These are phyloP conservation scores for Candida andamanensis DNA, from an alignment of 805 yeast species.

Conservation along the genomic window DNA sequence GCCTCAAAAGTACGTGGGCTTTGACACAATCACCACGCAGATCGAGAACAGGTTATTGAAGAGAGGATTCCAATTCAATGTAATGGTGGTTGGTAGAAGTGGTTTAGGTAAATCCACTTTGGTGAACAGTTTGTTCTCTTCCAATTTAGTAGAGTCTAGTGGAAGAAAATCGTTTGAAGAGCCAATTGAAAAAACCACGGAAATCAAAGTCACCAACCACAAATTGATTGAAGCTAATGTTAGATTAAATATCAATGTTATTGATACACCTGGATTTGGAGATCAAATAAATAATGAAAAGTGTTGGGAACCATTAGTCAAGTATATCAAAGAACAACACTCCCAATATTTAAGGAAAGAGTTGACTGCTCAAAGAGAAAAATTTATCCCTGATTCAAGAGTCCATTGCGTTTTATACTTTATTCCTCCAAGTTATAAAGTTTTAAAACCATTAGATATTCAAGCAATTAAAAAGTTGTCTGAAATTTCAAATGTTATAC, in stretches of 20 bases:
- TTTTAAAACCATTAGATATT: constrained; percentile 79
- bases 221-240: constrained; percentile 82
- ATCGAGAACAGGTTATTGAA: constrained; percentile 88
- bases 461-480: constrained; percentile 77
- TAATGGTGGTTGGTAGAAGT: constrained; percentile 87
- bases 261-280: constrained; percentile 98
- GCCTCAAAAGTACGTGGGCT: constrained; percentile 86
- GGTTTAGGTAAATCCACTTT: constrained; percentile 94
- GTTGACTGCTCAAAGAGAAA: constrained; percentile 90
- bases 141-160: constrained; percentile 66
- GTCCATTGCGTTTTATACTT: constrained; percentile 92
- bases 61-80: constrained; percentile 89
- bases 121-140: constrained; percentile 83
- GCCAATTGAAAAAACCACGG: constrained; percentile 82
- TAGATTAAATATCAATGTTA: constrained; percentile 75
- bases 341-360: constrained; percentile 87
- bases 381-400: constrained; percentile 75
- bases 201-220: constrained; percentile 68
- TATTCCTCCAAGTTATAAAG: constrained; percentile 82
- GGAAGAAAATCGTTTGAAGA: constrained; percentile 67
- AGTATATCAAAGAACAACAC: constrained; percentile 93
- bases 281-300: constrained; percentile 93
- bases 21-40: constrained; percentile 93
- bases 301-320: constrained; percentile 95
- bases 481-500: constrained; percentile 90